Conservation (phyloP, 2,329 filamentous ascomycete genomes). For the Immersiporthe knoxdaviesiana region DNA sequence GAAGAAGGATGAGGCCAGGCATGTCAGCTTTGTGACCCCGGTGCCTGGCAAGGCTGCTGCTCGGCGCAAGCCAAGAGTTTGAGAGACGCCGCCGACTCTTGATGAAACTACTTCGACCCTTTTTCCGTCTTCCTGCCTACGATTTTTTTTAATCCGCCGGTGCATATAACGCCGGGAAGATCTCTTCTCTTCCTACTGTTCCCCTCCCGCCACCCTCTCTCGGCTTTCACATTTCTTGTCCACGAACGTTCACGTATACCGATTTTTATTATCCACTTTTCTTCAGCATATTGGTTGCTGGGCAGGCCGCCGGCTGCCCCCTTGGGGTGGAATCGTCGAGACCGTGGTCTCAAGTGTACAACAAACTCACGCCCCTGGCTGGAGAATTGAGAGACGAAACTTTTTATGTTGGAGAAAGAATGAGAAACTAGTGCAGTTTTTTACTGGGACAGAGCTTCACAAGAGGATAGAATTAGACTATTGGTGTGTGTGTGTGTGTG, state of each 20-base stretch:
- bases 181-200: background rate
- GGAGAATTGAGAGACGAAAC: background rate
- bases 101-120: background rate
- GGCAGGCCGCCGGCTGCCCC: background rate
- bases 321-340: background rate
- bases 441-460: background rate
- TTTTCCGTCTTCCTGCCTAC: background rate
- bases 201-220: too few species aligned
- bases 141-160: slow-evolving; percentile 12
- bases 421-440: background rate
- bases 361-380: background rate
- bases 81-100: background rate
- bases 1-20: slow-evolving; percentile 58
- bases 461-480: slow-evolving; percentile 9
- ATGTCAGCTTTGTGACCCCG: slow-evolving; percentile 59
- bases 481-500: background rate
- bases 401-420: background rate
- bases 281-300: background rate
- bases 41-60: slow-evolving; percentile 41
- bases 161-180: slow-evolving; percentile 1
- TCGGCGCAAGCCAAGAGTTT: slow-evolving; percentile 25
- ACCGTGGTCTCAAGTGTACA: background rate
- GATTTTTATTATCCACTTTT: slow-evolving; percentile 1
- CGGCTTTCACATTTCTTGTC: background rate
- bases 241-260: slow-evolving; percentile 10